Evolutionary conservation across 176 grass and related monocot genomes (phyloP).

Genomic region (Luzula sylvatica): DNA sequence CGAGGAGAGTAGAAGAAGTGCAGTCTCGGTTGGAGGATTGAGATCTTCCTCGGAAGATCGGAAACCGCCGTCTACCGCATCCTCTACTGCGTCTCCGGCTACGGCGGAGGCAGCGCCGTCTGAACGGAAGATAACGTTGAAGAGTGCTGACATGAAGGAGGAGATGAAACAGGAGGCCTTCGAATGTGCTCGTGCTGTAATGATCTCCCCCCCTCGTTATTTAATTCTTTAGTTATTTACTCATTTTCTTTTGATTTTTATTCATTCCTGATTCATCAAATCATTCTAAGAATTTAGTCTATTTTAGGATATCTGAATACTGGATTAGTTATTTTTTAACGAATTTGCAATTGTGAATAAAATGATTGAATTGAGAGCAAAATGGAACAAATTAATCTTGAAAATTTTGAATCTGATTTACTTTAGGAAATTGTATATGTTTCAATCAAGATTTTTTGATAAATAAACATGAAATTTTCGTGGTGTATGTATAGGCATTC

Average conservation of each 20-base stretch:
- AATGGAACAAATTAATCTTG: too few relatives aligned
- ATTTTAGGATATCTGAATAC: too few relatives aligned
- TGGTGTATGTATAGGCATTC: slow-evolving; percentile 39
- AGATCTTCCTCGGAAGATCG: slow-evolving; percentile 55
- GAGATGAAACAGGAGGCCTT: slow-evolving; percentile 87
- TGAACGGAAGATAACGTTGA: slow-evolving; percentile 73
- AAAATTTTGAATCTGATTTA: background rate
- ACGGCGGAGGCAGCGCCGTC: background rate
- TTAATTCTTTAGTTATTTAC: background rate
- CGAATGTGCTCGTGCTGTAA: slow-evolving; percentile 79
- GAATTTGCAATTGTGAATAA: background rate
- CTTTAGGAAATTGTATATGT: background rate
- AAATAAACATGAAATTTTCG: background rate
- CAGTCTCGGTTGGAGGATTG: slow-evolving; percentile 7
- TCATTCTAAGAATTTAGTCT: too few relatives aligned
- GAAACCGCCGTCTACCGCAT: slow-evolving; percentile 15
- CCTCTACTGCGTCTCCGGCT: slow-evolving; percentile 25
- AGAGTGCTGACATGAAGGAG: slow-evolving; percentile 98
- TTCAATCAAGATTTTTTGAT: background rate
- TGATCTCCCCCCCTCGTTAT: background rate
- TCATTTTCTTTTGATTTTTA: too few relatives aligned
- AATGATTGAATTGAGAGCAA: background rate
- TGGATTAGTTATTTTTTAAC: background rate
- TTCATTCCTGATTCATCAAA: too few relatives aligned
- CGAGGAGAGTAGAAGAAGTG: slow-evolving; percentile 37